A percentile compares a stretch with the other conserved stretches of the same genome.
Conservation (phyloP, 345 rosid species). For the Abelmoschus esculentus region DNA sequence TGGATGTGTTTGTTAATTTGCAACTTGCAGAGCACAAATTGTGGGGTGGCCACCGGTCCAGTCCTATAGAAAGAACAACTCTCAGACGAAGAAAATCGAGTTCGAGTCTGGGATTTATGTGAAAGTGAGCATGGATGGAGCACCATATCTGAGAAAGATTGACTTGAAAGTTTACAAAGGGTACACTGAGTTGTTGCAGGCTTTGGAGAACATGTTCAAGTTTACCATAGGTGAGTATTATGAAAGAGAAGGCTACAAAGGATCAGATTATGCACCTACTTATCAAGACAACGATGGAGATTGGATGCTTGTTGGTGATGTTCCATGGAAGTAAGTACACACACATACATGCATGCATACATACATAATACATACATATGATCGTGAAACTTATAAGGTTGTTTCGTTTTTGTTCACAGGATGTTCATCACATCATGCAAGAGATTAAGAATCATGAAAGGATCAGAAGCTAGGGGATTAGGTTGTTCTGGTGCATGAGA, state of each 20-base stretch:
- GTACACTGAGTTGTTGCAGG: conserved; percentile 49
- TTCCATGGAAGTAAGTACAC: conserved; percentile 58
- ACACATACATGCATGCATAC: not conserved
- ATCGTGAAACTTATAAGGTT: conserved; percentile 1
- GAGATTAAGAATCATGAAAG: conserved; percentile 21
- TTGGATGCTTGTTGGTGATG: conserved; percentile 89
- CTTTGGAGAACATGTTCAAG: conserved; percentile 68
- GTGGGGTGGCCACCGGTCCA: conserved; percentile 82
- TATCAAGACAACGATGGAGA: conserved; percentile 86
- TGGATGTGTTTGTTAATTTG: not conserved
- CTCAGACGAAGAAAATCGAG: conserved; percentile 38
- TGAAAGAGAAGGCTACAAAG: conserved; percentile 68
- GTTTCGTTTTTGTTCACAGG: conserved; percentile 27
- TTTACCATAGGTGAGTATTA: conserved; percentile 53
- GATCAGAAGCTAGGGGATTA: conserved; percentile 70
- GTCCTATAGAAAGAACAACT: conserved; percentile 51
- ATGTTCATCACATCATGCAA: conserved; percentile 84
- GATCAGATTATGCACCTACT: conserved; percentile 63
- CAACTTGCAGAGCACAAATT: conserved; percentile 42
- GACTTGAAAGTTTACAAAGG: conserved; percentile 52
- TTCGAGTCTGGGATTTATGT: conserved; percentile 28
- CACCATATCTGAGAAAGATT: conserved; percentile 78
- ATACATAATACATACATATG: not conserved
- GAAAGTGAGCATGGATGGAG: conserved; percentile 90
- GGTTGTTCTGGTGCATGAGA: conserved; percentile 46